Base-by-base conservation (phyloP, 2,329 filamentous ascomycete genomes). In the Phyllosticta citribraziliensis region DNA sequence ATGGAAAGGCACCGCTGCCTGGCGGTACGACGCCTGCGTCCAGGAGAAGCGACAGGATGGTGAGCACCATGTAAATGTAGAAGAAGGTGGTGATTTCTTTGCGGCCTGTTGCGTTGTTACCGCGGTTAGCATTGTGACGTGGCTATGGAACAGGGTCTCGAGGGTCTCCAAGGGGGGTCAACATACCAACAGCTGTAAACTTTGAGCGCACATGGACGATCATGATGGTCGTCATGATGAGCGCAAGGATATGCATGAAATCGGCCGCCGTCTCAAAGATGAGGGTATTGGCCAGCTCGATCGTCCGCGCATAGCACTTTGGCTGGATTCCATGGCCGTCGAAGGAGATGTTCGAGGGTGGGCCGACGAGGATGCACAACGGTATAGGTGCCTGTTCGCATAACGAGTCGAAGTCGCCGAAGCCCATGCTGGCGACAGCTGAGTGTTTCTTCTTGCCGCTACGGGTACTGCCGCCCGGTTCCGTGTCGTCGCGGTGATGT, bases 281-380 rank as follows among this genome's bases (percentile, higher is more conserved):
- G 78, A 97, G 93, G 51, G 94, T 99, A 78, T 99, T 99, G 67
- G 92, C 94, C 67, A 97, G 77, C 76, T 97, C 92, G 74, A 99
- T 93, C 70, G 94, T 95, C 63, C 94, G 87, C 63, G 94, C 89
- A 78, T 93, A 97, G 80, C 94, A 99, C 70, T 86, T 84, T 62
- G 94, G 86, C 73, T 96, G 88, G 66, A 97, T 94, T 67, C 91
- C 89, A 12, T 87, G 83, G 62, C 83, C 82, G 66, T 81, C 83
- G 20, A 84, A 82, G 22, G 84, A 82, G 66, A 91, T 84, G 35
- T 82, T 79, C 30, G 85, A 85, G 68, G 88, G 84, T 54, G 87
- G 83, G 19, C 94, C 94, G 67, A 99, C 84, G 61, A 91, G 82
- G 58, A 90, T 85, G 77, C 94, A 99, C 69, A 97, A 78, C 63